Conservation (phyloP, 1,139 yeast species). For the Yamadazyma atmosphaerica region DNA sequence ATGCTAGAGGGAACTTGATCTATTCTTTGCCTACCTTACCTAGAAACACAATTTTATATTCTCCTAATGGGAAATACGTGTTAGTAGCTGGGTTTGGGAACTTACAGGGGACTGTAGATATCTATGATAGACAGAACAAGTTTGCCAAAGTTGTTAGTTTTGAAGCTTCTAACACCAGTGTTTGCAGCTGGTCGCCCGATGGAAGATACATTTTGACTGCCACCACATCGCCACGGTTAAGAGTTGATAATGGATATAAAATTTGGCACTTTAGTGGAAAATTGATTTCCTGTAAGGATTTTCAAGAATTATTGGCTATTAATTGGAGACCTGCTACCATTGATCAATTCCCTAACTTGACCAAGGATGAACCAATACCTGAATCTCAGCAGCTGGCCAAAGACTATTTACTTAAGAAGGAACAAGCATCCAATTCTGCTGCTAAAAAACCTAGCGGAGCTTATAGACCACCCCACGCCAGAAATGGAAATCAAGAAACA, state of each 20-base stretch:
- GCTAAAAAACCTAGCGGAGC: slow-evolving; percentile 73
- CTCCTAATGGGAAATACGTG: slow-evolving; percentile 92
- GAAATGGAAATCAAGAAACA: slow-evolving; percentile 32
- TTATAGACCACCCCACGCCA: slow-evolving; percentile 93
- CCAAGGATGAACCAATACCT: slow-evolving; percentile 54
- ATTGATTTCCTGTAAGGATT: slow-evolving; percentile 74
- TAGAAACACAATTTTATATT: slow-evolving; percentile 84
- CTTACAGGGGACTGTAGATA: slow-evolving; percentile 94
- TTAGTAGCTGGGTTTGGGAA: slow-evolving; percentile 98
- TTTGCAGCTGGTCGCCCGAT: slow-evolving; percentile 98
- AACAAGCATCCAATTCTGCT: slow-evolving; percentile 37
- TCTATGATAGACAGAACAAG: slow-evolving; percentile 88
- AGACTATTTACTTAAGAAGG: slow-evolving; percentile 51
- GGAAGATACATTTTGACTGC: slow-evolving; percentile 93
- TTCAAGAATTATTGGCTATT: slow-evolving; percentile 74
- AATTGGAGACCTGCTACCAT: slow-evolving; percentile 85
- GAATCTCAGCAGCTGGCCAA: slow-evolving; percentile 68
- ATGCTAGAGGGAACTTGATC: slow-evolving; percentile 87
- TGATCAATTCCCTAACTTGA: slow-evolving; percentile 58
- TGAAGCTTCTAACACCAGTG: slow-evolving; percentile 92
- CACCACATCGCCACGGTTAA: slow-evolving; percentile 92
- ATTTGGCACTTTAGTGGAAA: slow-evolving; percentile 92
- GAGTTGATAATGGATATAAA: slow-evolving; percentile 94
- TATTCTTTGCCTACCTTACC: slow-evolving; percentile 85
- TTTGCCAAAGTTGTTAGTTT: slow-evolving; percentile 77